Evolutionary conservation across 2,329 filamentous ascomycete species (phyloP).

Genomic region (Xylariales sp.): DNA sequence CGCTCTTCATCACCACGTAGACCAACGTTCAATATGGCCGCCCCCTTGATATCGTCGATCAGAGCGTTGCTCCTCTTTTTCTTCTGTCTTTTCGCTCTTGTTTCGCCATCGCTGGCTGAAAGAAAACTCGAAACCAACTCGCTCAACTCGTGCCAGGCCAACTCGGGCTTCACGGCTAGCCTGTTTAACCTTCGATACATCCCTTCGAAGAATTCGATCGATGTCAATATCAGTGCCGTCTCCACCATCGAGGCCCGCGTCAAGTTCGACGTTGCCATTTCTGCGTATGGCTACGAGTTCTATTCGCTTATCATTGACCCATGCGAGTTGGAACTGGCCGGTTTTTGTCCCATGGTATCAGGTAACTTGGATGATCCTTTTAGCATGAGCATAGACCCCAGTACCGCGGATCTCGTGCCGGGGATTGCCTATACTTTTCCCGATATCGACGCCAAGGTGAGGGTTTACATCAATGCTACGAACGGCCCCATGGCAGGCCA

Average conservation of each 20-base stretch:
- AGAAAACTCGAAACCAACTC: slow-evolving; percentile 61
- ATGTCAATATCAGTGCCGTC: slow-evolving; percentile 77
- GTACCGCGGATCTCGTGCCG: slow-evolving; percentile 75
- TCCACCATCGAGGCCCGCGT: slow-evolving; percentile 81
- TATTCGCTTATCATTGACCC: slow-evolving; percentile 74
- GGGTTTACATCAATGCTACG: slow-evolving; percentile 81
- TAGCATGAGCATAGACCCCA: slow-evolving; percentile 67
- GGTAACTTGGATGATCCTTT: slow-evolving; percentile 67
- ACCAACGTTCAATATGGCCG: slow-evolving; percentile 24
- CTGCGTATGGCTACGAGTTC: slow-evolving; percentile 78
- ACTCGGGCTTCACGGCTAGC: slow-evolving; percentile 82
- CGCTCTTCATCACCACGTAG: slow-evolving; percentile 7
- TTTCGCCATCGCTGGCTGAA: slow-evolving; percentile 43
- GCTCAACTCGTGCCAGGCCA: slow-evolving; percentile 78
- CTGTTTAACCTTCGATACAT: slow-evolving; percentile 82
- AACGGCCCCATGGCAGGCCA: slow-evolving; percentile 62
- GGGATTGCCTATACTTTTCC: slow-evolving; percentile 89
- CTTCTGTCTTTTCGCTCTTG: slow-evolving; percentile 40
- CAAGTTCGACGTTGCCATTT: slow-evolving; percentile 74
- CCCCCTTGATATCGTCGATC: slow-evolving; percentile 21
- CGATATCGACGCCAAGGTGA: slow-evolving; percentile 88
- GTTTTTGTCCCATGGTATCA: slow-evolving; percentile 84
- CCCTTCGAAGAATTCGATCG: slow-evolving; percentile 71
- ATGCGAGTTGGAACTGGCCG: slow-evolving; percentile 71
- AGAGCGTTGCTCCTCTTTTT: slow-evolving; percentile 32